A percentile compares a stretch with the other conserved stretches of the same genome.
Conservation (phyloP, 1,284 basidiomycete genomes). For the Rhodotorula glutinis region DNA sequence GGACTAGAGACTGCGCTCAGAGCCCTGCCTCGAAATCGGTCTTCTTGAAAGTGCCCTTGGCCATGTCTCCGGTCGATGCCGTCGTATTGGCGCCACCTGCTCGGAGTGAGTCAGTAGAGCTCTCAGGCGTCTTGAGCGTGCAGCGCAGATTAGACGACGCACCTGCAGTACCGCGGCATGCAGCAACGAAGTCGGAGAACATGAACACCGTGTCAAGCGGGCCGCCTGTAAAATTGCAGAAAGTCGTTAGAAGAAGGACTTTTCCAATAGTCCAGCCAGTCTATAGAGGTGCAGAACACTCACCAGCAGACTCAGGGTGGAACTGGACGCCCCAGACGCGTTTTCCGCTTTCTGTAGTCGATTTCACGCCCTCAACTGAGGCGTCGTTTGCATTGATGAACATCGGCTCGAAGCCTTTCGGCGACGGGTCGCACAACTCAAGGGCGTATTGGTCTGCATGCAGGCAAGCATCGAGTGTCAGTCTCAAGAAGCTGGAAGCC, state of each 20-base stretch:
- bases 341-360: conserved; percentile 77
- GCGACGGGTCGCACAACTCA: conserved; percentile 86
- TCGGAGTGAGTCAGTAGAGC: no score
- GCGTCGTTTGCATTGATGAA: conserved; percentile 90
- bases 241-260: background rate
- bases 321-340: conserved; percentile 95
- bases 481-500: no score
- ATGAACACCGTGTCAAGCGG: conserved; percentile 31
- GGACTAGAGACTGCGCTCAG: background rate
- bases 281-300: background rate
- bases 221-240: background rate
- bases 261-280: background rate
- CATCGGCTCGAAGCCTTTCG: conserved; percentile 90
- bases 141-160: background rate
- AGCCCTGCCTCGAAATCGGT: conserved; percentile 29
- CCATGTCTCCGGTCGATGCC: conserved; percentile 13
- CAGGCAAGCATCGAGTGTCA: conserved; percentile 6
- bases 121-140: background rate
- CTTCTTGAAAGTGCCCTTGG: conserved; percentile 21
- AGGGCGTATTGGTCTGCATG: conserved; percentile 78
- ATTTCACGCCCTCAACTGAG: conserved; percentile 67
- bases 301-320: conserved; percentile 77
- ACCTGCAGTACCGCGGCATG: conserved; percentile 22
- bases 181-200: conserved; percentile 15
- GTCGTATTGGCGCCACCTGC: conserved; percentile 8